phyloP scores from a whole-genome alignment of 768 basidiomycete genomes.

The Rubroboletus pulcherrimus region DNA sequence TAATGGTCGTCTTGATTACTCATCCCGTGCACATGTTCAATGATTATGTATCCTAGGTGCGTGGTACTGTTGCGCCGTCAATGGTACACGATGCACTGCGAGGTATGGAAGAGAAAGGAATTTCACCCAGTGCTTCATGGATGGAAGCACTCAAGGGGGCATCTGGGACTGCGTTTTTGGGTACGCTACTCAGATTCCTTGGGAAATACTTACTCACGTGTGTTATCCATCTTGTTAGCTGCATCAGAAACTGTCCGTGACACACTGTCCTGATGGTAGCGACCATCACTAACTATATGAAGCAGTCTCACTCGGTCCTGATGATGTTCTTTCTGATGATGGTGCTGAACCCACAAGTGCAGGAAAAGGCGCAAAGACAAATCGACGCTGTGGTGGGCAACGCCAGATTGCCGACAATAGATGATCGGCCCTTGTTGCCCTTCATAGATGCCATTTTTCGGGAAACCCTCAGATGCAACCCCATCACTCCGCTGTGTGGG shows the following conservation, averaged over 20 bases:
- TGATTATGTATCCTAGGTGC: too few species aligned
- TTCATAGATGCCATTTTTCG: conserved; percentile 6
- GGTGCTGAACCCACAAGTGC: not conserved
- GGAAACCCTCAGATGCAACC: not conserved
- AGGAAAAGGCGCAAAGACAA: conserved; percentile 5
- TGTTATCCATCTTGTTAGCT: not conserved
- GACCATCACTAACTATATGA: not conserved
- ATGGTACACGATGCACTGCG: too few species aligned
- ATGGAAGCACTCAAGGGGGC: conserved; percentile 5
- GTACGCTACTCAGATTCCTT: not conserved
- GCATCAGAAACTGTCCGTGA: conserved; percentile 5
- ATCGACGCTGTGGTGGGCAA: conserved; percentile 8
- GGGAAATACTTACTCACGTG: not conserved
- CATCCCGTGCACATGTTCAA: too few species aligned
- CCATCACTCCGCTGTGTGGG: conserved; percentile 5
- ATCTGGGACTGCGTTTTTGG: conserved; percentile 8
- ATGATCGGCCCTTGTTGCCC: conserved; percentile 10
- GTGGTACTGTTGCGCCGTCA: too few species aligned
- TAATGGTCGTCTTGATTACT: too few species aligned
- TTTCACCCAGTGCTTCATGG: too few species aligned
- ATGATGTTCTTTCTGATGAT: conserved; percentile 14
- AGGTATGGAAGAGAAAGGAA: too few species aligned
- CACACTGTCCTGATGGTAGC: too few species aligned
- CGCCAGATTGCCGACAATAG: not conserved
- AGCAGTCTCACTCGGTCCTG: not conserved